phyloP scores from a whole-genome alignment of 1,284 basidiomycete species.

The Cryptococcus hybrid region DNA sequence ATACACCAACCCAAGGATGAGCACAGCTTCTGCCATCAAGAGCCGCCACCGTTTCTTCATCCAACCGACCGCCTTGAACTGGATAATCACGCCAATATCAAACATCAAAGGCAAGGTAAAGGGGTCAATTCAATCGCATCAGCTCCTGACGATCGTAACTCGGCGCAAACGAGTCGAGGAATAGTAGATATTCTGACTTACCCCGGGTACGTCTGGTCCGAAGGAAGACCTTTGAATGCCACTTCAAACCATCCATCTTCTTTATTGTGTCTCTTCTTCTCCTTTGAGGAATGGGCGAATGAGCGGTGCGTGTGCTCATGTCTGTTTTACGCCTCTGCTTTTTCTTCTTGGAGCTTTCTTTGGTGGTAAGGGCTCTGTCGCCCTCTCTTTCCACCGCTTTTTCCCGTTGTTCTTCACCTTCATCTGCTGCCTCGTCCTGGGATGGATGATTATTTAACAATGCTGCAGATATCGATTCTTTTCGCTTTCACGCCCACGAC shows the following conservation, averaged over 20 bases:
- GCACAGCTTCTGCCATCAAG: constrained; percentile 14
- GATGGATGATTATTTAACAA: background rate
- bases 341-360: background rate
- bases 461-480: background rate
- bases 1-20: constrained; percentile 18
- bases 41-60: constrained; percentile 16
- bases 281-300: background rate
- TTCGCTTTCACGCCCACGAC: background rate
- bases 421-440: background rate
- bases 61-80: constrained; percentile 14
- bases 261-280: background rate
- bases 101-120: background rate
- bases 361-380: too few species aligned
- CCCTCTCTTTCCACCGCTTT: background rate
- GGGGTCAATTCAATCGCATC: background rate
- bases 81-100: too few species aligned
- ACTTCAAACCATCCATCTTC: constrained; percentile 2
- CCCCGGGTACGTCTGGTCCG: constrained; percentile 19
- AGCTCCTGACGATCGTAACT: background rate
- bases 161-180: background rate
- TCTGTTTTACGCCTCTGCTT: background rate
- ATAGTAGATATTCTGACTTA: constrained; percentile 5
- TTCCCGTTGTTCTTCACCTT: background rate
- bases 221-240: constrained; percentile 25
- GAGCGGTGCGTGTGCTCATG: background rate